Percentiles rank a stretch among this genome's conserved stretches.
These are phyloP conservation scores for Prasinococcaceae sp. DNA, from an alignment of 139 green algal genomes.

Conservation along the genomic window DNA sequence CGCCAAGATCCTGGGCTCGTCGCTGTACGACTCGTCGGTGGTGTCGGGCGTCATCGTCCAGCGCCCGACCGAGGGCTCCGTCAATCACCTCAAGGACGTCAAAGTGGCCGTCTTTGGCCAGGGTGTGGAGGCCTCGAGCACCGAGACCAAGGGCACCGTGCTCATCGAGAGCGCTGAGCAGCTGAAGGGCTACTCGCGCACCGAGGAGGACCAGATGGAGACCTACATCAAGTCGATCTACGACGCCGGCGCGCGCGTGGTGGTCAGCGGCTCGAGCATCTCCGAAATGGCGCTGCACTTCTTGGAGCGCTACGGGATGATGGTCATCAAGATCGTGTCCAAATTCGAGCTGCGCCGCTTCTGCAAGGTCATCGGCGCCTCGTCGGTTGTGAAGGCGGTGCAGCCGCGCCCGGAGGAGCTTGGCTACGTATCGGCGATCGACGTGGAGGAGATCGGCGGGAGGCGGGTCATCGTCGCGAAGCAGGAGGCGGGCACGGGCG, in stretches of 20 bases:
- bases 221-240: slow-evolving; percentile 67
- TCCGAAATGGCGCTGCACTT: slow-evolving; percentile 98
- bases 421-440: slow-evolving; percentile 20
- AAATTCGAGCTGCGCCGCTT: slow-evolving; percentile 96
- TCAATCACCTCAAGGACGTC: slow-evolving; percentile 59
- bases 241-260: slow-evolving; percentile 44
- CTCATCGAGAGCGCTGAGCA: slow-evolving; percentile 84
- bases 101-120: slow-evolving; percentile 60
- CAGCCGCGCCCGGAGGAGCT: slow-evolving; percentile 28
- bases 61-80: slow-evolving; percentile 64
- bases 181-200: slow-evolving; percentile 75
- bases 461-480: not conserved
- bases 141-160: slow-evolving; percentile 92
- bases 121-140: slow-evolving; percentile 61
- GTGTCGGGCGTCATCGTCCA: slow-evolving; percentile 84
- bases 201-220: slow-evolving; percentile 82
- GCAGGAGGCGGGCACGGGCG: not conserved
- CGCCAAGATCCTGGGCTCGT: slow-evolving; percentile 74
- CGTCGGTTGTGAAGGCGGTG: slow-evolving; percentile 49
- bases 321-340: slow-evolving; percentile 64
- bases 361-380: slow-evolving; percentile 69
- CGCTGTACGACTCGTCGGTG: slow-evolving; percentile 39
- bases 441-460: slow-evolving; percentile 75
- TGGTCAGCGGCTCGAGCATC: slow-evolving; percentile 65
- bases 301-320: slow-evolving; percentile 68